Evolutionary conservation across 768 basidiomycete genomes (phyloP).

Genomic region (Lactifluus piperatus): DNA sequence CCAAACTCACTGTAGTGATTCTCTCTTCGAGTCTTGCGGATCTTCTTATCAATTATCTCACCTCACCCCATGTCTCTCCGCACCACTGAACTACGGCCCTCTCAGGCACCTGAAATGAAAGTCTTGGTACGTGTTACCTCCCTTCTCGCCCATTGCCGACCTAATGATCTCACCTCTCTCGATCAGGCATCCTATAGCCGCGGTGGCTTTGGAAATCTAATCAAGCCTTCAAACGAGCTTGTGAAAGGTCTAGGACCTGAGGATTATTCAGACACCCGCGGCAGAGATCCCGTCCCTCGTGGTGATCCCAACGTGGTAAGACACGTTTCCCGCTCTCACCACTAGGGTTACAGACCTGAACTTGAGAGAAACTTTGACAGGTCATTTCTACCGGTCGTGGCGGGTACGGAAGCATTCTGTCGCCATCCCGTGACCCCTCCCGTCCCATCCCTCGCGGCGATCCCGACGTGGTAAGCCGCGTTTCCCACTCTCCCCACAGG

Average conservation of each 20-base stretch:
- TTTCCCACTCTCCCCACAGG: too few relatives aligned
- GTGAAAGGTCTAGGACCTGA: too few relatives aligned
- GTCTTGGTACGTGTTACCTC: too few relatives aligned
- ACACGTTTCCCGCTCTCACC: conserved; percentile 5
- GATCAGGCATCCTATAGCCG: too few relatives aligned
- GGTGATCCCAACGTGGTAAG: conserved; percentile 32
- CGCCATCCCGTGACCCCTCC: conserved; percentile 51
- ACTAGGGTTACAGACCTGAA: too few relatives aligned
- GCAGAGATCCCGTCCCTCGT: conserved; percentile 42
- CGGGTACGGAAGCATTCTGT: conserved; percentile 79
- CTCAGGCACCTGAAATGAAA: too few relatives aligned
- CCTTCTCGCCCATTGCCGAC: too few relatives aligned
- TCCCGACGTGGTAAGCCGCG: conserved; percentile 31
- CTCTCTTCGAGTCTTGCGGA: background rate
- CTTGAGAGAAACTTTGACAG: conserved; percentile 12
- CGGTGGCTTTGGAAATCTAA: too few relatives aligned
- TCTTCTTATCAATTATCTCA: background rate
- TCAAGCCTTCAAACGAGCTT: too few relatives aligned
- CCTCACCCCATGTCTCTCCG: background rate
- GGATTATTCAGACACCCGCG: conserved; percentile 48
- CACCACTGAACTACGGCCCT: too few relatives aligned
- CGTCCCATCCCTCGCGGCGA: conserved; percentile 26
- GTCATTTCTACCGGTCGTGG: conserved; percentile 64
- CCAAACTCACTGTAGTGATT: too few relatives aligned
- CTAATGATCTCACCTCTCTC: too few relatives aligned